Percentiles rank a stretch among this genome's conserved stretches.
Conservation (phyloP, 805 yeast genomes). For the Candida dajiaensis region DNA sequence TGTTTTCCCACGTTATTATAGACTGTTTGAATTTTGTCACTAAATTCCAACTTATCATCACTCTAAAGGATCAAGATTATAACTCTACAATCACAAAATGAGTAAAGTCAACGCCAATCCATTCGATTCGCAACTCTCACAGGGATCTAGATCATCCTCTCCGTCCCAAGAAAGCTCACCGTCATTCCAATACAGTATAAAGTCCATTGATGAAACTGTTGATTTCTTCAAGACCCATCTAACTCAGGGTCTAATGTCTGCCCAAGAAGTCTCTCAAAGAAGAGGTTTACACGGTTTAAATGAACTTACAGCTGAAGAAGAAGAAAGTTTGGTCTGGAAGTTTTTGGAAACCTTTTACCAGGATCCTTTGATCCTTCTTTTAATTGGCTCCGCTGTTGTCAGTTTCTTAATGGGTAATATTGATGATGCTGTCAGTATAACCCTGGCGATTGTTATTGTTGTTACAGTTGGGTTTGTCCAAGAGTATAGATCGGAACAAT, state of each 20-base stretch:
- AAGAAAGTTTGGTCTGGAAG: constrained; percentile 62
- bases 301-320: constrained; percentile 72
- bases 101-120: constrained; percentile 26
- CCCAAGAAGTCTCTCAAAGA: constrained; percentile 67
- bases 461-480: constrained; percentile 97
- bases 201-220: constrained; percentile 61
- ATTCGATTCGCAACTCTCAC: constrained; percentile 22
- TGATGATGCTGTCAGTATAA: constrained; percentile 92
- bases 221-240: constrained; percentile 56
- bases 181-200: constrained; percentile 57
- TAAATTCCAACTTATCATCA: too few species aligned
- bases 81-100: background rate
- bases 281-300: constrained; percentile 75
- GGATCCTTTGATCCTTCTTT: constrained; percentile 82
- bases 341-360: constrained; percentile 78
- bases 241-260: constrained; percentile 53
- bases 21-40: too few species aligned
- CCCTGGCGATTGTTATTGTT: constrained; percentile 87
- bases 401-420: constrained; percentile 92
- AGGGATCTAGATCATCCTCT: constrained; percentile 14
- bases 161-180: constrained; percentile 40
- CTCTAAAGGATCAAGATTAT: background rate
- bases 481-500: constrained; percentile 92
- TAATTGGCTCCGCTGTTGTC: constrained; percentile 84
- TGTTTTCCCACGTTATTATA: too few species aligned